A percentile compares a stretch with the other conserved stretches of the same genome.
Evolutionary conservation across 2,329 filamentous ascomycete genomes (phyloP).

Genomic region (Ceratocystis ficicola): DNA sequence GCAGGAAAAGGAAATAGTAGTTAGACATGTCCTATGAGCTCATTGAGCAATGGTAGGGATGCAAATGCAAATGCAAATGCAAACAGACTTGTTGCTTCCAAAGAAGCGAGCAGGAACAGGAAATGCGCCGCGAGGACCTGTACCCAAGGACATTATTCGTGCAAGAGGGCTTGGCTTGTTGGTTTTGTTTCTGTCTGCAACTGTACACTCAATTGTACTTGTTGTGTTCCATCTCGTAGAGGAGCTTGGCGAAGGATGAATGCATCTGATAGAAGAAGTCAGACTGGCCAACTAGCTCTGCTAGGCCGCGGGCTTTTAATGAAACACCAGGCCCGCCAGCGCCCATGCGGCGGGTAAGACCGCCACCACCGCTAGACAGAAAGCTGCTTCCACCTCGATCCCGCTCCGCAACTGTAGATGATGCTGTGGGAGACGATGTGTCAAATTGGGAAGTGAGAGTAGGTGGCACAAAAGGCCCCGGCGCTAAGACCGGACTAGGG

Average conservation of each 20-base stretch:
- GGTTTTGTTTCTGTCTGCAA: too few relatives aligned
- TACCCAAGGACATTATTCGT: too few relatives aligned
- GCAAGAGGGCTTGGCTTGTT: too few relatives aligned
- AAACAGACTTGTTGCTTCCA: not conserved
- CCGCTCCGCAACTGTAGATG: not conserved
- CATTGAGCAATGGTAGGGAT: not conserved
- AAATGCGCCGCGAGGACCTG: too few relatives aligned
- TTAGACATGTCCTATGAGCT: too few relatives aligned
- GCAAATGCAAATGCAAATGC: too few relatives aligned
- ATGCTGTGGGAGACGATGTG: slow-evolving; percentile 18
- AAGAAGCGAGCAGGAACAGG: too few relatives aligned
- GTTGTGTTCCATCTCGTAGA: slow-evolving; percentile 42
- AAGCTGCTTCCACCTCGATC: slow-evolving; percentile 40
- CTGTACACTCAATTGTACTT: slow-evolving; percentile 4
- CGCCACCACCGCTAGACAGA: slow-evolving; percentile 40
- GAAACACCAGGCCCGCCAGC: slow-evolving; percentile 44
- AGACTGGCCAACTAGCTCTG: slow-evolving; percentile 53
- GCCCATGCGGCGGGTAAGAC: slow-evolving; percentile 47
- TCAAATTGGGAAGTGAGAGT: slow-evolving; percentile 29
- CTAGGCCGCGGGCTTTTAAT: slow-evolving; percentile 47
- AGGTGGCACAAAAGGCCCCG: slow-evolving; percentile 27
- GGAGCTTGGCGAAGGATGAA: slow-evolving; percentile 48
- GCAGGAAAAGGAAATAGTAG: too few relatives aligned
- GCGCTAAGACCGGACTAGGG: slow-evolving; percentile 30
- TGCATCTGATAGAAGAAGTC: slow-evolving; percentile 59